These are phyloP conservation scores for Coprinellus micaceus DNA, from an alignment of 768 basidiomycete species.

Conservation along the genomic window DNA sequence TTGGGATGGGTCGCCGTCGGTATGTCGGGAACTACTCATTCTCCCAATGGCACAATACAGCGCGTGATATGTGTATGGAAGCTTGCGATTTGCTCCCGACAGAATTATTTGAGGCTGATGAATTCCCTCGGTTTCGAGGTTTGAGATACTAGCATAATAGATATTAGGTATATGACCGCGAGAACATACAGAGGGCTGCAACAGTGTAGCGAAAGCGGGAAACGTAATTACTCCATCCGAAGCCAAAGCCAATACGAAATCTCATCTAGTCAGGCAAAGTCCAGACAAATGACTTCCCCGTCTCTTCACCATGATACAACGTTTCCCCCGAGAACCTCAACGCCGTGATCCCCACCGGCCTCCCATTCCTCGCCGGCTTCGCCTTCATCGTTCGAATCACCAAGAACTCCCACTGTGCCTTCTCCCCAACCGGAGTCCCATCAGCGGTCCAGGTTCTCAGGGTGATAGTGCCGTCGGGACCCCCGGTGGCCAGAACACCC, in stretches of 20 bases:
- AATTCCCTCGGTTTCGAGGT: too few relatives aligned
- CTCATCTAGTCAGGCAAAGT: conserved; percentile 49
- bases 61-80: too few relatives aligned
- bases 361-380: conserved; percentile 38
- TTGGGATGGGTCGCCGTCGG: too few relatives aligned
- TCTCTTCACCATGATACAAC: conserved; percentile 62
- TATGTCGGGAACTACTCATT: too few relatives aligned
- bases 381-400: conserved; percentile 66
- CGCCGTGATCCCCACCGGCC: conserved; percentile 63
- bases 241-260: not conserved
- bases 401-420: conserved; percentile 72
- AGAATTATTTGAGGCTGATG: too few relatives aligned
- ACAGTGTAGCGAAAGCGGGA: too few relatives aligned
- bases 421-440: conserved; percentile 60
- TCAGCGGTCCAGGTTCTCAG: conserved; percentile 86
- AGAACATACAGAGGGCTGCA: too few relatives aligned
- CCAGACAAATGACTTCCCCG: conserved; percentile 58
- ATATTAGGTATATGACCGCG: too few relatives aligned
- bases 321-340: conserved; percentile 78
- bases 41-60: too few relatives aligned
- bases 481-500: conserved; percentile 79
- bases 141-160: too few relatives aligned
- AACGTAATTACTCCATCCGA: too few relatives aligned
- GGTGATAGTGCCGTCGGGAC: conserved; percentile 69
- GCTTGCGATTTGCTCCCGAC: too few relatives aligned